phyloP scores from a whole-genome alignment of 192 early-diverging fungal species.

The Backusella mclennaniae region DNA sequence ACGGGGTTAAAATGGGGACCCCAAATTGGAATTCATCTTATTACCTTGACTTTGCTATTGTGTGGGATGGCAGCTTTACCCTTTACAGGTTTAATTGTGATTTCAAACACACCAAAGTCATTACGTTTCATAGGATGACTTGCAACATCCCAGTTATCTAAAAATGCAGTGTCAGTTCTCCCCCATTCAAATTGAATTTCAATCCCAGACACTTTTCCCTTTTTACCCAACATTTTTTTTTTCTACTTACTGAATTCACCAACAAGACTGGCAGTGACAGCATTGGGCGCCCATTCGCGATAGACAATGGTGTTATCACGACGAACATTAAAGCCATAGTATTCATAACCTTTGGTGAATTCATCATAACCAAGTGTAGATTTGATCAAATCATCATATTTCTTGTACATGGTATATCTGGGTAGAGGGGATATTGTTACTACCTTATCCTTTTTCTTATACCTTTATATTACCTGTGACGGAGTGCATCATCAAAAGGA shows the following conservation, averaged over 20 bases:
- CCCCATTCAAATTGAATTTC: background rate
- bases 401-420: conserved; percentile 59
- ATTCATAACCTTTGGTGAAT: conserved; percentile 81
- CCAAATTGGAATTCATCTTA: background rate
- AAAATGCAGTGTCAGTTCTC: background rate
- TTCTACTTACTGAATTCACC: conserved; percentile 87
- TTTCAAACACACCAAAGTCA: conserved; percentile 82
- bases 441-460: background rate
- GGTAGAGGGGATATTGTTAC: background rate
- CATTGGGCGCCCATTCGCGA: conserved; percentile 96
- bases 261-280: conserved; percentile 70
- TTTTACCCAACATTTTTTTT: background rate
- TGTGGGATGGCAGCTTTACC: conserved; percentile 77
- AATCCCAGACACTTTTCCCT: background rate
- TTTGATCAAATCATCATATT: conserved; percentile 74
- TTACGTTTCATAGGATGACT: conserved; percentile 78
- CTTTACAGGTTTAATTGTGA: conserved; percentile 63
- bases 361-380: conserved; percentile 73
- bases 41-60: conserved; percentile 83
- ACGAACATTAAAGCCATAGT: conserved; percentile 78
- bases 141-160: conserved; percentile 82
- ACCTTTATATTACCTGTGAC: conserved; percentile 45
- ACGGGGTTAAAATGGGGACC: background rate
- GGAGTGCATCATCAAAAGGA: conserved; percentile 63
- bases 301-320: conserved; percentile 66